A percentile compares a stretch with the other conserved stretches of the same genome.
These are phyloP conservation scores for Aureococcus anophagefferens DNA, from an alignment of 108 stramenopile species.

Conservation along the genomic window DNA sequence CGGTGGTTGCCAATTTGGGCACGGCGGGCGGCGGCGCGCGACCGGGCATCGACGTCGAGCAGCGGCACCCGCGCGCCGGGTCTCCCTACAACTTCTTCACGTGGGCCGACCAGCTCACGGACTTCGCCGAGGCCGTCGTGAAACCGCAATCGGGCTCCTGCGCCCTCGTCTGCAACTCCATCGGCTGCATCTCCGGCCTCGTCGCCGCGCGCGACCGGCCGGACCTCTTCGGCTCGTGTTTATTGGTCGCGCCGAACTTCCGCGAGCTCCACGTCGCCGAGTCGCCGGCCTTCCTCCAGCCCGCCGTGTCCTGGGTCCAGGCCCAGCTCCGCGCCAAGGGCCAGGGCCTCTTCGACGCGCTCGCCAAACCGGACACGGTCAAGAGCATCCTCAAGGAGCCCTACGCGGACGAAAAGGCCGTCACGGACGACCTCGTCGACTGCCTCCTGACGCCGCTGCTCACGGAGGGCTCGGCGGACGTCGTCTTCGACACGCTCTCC, in stretches of 20 bases:
- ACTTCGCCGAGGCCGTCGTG: constrained; percentile 60
- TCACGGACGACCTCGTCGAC: constrained; percentile 78
- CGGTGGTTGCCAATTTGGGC: no score
- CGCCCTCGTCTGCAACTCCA: constrained; percentile 75
- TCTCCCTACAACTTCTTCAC: constrained; percentile 82
- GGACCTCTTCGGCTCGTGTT: constrained; percentile 52
- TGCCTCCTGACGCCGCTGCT: constrained; percentile 71
- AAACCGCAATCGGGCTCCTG: not conserved
- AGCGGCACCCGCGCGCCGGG: constrained; percentile 47
- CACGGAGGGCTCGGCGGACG: constrained; percentile 66
- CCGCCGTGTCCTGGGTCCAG: constrained; percentile 62
- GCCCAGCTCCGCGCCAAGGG: constrained; percentile 60
- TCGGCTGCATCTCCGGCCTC: constrained; percentile 70
- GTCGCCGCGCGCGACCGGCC: constrained; percentile 75
- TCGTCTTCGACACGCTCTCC: constrained; percentile 82
- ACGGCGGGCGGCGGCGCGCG: no score
- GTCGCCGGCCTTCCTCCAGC: constrained; percentile 56
- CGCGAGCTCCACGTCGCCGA: constrained; percentile 77
- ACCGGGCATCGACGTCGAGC: constrained; percentile 34
- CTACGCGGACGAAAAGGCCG: constrained; percentile 57
- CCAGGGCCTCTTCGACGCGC: constrained; percentile 53
- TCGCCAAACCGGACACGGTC: constrained; percentile 70
- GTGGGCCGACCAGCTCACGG: constrained; percentile 66
- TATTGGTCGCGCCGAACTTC: constrained; percentile 69
- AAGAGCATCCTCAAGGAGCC: constrained; percentile 74